A percentile compares a stretch with the other conserved stretches of the same genome.
Evolutionary conservation across 2,329 filamentous ascomycete species (phyloP).

Genomic region (Lasiodiplodia hormozganensis): DNA sequence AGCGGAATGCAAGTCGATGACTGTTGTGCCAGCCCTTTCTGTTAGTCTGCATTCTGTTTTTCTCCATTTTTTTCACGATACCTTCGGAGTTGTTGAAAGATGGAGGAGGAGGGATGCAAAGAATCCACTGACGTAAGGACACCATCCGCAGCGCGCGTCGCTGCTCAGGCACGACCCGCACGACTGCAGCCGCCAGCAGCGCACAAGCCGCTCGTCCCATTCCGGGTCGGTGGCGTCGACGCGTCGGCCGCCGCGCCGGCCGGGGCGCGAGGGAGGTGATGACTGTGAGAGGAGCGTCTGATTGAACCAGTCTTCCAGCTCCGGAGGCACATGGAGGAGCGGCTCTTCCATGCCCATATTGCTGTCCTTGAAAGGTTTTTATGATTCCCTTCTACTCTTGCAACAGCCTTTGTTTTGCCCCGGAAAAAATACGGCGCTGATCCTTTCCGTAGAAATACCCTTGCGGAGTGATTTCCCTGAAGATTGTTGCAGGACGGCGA

Average conservation of each 20-base stretch:
- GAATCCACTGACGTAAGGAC: constrained; percentile 47
- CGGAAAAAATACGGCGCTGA: neutral
- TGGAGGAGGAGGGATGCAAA: neutral
- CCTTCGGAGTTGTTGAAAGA: neutral
- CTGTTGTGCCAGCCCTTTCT: constrained; percentile 38
- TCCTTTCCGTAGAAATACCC: neutral
- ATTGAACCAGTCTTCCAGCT: constrained; percentile 3
- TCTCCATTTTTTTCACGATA: neutral
- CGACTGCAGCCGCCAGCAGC: constrained; percentile 43
- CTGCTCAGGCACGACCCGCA: constrained; percentile 40
- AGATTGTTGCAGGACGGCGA: neutral
- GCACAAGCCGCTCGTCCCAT: constrained; percentile 31
- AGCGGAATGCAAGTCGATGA: constrained; percentile 52
- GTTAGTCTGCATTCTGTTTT: neutral
- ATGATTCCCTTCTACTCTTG: neutral
- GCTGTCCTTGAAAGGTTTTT: neutral
- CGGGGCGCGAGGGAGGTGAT: neutral
- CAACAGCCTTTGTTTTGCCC: neutral
- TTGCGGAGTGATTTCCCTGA: neutral
- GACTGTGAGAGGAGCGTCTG: neutral
- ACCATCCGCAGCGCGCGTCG: constrained; percentile 50
- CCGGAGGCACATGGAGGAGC: neutral
- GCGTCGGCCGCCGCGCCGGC: neutral
- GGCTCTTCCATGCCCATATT: neutral
- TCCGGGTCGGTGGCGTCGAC: neutral